phyloP scores from a whole-genome alignment of 2,329 filamentous ascomycete genomes.

The Incumbomyces lentus region DNA sequence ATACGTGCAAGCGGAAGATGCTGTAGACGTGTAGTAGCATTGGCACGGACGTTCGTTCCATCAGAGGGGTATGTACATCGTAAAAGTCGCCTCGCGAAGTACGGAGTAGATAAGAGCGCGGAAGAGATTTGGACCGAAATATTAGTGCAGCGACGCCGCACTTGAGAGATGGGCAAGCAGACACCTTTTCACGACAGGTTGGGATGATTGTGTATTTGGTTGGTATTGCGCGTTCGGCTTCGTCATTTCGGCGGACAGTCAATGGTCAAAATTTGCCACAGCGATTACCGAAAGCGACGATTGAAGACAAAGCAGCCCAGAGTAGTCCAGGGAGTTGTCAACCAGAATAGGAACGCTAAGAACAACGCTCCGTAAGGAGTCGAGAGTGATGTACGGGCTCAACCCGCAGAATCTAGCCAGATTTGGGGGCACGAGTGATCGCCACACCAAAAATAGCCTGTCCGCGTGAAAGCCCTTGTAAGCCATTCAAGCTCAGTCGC shows the following conservation, averaged over 20 bases:
- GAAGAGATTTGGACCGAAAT: too few species aligned
- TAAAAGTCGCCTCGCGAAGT: too few species aligned
- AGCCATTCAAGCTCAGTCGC: not conserved
- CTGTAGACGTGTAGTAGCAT: too few species aligned
- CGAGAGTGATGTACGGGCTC: slow-evolving; percentile 1
- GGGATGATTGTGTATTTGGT: too few species aligned
- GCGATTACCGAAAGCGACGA: not conserved
- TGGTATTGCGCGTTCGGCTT: slow-evolving; percentile 1
- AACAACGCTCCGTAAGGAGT: slow-evolving; percentile 1
- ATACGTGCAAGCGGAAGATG: too few species aligned
- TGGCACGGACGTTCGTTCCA: too few species aligned
- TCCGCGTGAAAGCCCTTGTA: not conserved
- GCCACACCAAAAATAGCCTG: slow-evolving; percentile 3
- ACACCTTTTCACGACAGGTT: too few species aligned
- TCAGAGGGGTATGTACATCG: too few species aligned
- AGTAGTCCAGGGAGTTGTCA: not conserved
- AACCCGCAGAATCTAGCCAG: not conserved
- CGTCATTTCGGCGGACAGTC: not conserved
- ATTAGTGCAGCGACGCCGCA: not conserved
- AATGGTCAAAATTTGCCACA: not conserved
- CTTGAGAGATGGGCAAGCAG: too few species aligned
- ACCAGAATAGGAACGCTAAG: not conserved
- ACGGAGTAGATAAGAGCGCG: too few species aligned
- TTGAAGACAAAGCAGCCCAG: slow-evolving; percentile 4
- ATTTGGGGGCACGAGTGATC: not conserved